Base-by-base conservation (phyloP, 768 basidiomycete species). In the Tulasnella sp. region DNA sequence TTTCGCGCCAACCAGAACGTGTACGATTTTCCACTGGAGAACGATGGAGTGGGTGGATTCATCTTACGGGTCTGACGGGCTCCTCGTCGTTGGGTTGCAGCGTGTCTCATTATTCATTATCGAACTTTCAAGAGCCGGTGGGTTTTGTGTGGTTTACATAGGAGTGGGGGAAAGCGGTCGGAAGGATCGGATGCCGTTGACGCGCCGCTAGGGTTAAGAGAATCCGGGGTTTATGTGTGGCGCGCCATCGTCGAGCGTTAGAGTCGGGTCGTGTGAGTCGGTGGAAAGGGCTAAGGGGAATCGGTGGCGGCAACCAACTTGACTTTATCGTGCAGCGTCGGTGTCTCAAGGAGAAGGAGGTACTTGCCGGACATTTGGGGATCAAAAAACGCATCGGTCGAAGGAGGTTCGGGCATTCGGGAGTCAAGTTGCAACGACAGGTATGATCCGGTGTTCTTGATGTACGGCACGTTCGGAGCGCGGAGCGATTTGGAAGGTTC, bases 221-320 rank as follows among this genome's bases (percentile, higher is more conserved):
- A 64, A 25, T 64, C 58, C 58, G 58, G 58, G 58, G 58, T 64
- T 64, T 17, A 64, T 25, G 58, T 64, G 25, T 64, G 29, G 58
- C 31, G 58, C 58, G 58, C 14, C 58, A 34, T 64, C 3, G 58
- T 64, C 58, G 58, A 64, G 58, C 58, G 25, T 64, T 64, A 64
- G 58, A 64, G 58, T 64, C 58, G 58, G 58, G 58, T 64, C 58
- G 58, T 64, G 58, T 64, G 58, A 64, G 58, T 64, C 31, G 58
- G 31, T 25, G 15, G 58, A 34, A 42, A 64, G 58, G 58, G 58
- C 15, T 14, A 64, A 64, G 58, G 58, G 58, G 58, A 64, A 25
- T 12, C 9, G 54, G 31, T 6, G 1, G 31, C 58, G 58, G 58
- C 31, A 64, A 64, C 58, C 58, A 64, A 64, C 15, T 34, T 64